Evolutionary conservation across 1,284 basidiomycete species (phyloP), one percentile per base, ranked within the genome.

Genomic region (Anthracocystis walkeri): DNA sequence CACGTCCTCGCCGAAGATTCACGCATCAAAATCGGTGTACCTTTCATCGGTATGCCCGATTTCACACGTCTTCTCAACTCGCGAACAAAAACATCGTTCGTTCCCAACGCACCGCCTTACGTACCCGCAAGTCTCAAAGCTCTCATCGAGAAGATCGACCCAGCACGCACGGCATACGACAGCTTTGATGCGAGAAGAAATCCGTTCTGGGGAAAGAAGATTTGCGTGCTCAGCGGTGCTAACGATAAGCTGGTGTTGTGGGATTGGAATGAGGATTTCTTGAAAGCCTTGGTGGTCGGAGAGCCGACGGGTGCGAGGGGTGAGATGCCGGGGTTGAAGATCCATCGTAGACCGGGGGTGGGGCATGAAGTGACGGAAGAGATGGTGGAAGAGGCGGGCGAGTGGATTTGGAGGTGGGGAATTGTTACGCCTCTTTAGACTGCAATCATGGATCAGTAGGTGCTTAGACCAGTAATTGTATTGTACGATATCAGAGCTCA

Each of bases 41-140:
- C 93, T 5, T 87, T 89, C 75, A 89, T 89, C 67, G 93, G 92
- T 35, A 93, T 92, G 68, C 92, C 93, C 0, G 91, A 93, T 86
- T 92, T 90, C 57, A 65, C 67, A 33, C 72, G 76, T 20, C 68
- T 84, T 29, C 50, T 84, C 2, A 68, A 70, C 21, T 68, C 67
- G 14, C 77, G 83, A 18, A 78, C 83, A 3, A 59, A 61, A 44
- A 77, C 72, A 7, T 79, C 75, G 20, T 77, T 81, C 29, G 69
- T 83, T 18, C 31, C 75, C 4, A 77, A 84, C 51, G 77, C 56
- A 2, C 80, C 83, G 10, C 83, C 83, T 4, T 65, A 75, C 27
- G 81, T 84, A 10, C 83, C 83, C 4, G 59, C 62, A 20, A 58
- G 74, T 3, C 66, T 84, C 53, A 78, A 78, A 35, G 44, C 62